Conservation (phyloP, 331 rosid genomes). For the Erythrophleum ivorense region DNA sequence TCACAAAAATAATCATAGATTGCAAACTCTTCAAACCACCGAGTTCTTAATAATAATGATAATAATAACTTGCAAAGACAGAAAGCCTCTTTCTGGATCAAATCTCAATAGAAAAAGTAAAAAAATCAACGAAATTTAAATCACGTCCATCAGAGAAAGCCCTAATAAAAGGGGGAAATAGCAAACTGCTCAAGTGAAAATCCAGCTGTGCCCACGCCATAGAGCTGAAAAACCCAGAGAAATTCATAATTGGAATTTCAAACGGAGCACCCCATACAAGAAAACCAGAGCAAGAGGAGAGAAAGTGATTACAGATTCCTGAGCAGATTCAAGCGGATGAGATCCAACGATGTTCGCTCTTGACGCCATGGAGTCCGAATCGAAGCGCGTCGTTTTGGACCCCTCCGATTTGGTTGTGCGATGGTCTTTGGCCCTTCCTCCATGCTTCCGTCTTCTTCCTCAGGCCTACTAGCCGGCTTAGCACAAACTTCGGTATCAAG, state of each 20-base stretch:
- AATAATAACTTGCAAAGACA: not conserved
- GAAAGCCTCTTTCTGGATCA: not conserved
- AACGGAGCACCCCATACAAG: not conserved
- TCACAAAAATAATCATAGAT: not conserved
- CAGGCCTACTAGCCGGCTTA: not conserved
- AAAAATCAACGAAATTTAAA: not conserved
- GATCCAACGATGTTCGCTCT: slow-evolving; percentile 71
- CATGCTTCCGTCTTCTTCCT: slow-evolving; percentile 15
- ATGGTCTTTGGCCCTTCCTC: slow-evolving; percentile 67
- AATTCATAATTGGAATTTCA: not conserved
- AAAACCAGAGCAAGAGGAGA: slow-evolving; percentile 1
- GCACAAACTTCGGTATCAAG: slow-evolving; percentile 31
- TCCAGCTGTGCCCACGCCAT: not conserved
- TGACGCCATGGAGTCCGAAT: slow-evolving; percentile 75
- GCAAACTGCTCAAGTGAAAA: not conserved
- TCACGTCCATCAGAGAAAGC: not conserved
- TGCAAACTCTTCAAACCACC: not conserved
- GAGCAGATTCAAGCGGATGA: slow-evolving; percentile 75
- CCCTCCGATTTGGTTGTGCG: slow-evolving; percentile 85
- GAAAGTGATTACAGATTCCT: slow-evolving; percentile 59
- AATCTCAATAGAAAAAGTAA: not conserved
- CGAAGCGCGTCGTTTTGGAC: slow-evolving; percentile 77
- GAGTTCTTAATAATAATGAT: not conserved
- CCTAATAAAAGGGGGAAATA: slow-evolving; percentile 18
- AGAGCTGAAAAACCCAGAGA: not conserved